Conservation (phyloP, 1,284 basidiomycete genomes). For the Heterobasidion occidentale region DNA sequence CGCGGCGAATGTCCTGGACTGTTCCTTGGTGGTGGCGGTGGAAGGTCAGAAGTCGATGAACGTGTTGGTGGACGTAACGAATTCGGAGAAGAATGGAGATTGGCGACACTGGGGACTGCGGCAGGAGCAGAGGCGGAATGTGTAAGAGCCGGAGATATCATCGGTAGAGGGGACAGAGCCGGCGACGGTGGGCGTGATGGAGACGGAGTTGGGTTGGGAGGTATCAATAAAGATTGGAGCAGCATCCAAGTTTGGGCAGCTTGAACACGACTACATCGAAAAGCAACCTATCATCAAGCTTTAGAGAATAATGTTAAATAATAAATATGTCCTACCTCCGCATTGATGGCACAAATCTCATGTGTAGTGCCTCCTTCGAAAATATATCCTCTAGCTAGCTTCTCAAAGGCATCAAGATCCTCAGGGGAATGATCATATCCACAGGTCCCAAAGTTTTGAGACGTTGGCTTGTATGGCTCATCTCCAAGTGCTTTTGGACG, state of each 20-base stretch:
- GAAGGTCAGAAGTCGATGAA: constrained; percentile 3
- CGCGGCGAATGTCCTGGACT: constrained; percentile 5
- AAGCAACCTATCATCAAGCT: constrained; percentile 40
- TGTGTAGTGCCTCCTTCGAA: constrained; percentile 48
- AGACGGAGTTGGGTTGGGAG: constrained; percentile 39
- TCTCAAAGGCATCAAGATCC: constrained; percentile 47
- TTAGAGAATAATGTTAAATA: constrained; percentile 2
- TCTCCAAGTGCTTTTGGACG: constrained; percentile 48
- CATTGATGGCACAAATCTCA: constrained; percentile 49
- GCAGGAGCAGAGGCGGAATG: constrained; percentile 38
- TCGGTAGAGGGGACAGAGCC: constrained; percentile 14
- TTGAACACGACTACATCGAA: constrained; percentile 49
- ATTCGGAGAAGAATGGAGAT: constrained; percentile 4
- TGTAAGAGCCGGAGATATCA: constrained; percentile 18
- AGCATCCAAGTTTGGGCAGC: constrained; percentile 68
- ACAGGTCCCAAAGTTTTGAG: constrained; percentile 51
- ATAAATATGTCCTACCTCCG: constrained; percentile 33
- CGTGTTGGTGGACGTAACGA: not conserved
- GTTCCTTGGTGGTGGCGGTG: not conserved
- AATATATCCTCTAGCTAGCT: constrained; percentile 61
- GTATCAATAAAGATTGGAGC: constrained; percentile 47
- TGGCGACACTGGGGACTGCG: constrained; percentile 23
- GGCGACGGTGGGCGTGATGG: constrained; percentile 20
- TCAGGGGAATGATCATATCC: constrained; percentile 23
- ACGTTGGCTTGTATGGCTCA: constrained; percentile 31